Evolutionary conservation across 805 yeast species (phyloP).

Genomic region (Starmerella vaccinii): DNA sequence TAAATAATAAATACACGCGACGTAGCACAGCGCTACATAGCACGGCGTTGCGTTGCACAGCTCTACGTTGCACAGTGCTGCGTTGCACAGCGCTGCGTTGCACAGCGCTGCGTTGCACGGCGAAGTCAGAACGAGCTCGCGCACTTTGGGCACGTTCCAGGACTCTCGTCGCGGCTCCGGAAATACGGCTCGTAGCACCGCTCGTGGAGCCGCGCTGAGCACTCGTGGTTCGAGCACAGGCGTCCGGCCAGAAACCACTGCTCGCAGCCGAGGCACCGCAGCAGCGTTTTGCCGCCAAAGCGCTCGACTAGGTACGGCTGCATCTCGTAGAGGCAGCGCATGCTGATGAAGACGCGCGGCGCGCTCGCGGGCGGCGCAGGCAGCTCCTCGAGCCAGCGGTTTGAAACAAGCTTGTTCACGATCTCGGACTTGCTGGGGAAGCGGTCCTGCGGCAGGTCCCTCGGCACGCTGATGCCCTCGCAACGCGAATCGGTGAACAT

Average conservation of each 20-base stretch:
- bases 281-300: slow-evolving; percentile 15
- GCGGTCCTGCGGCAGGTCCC: not conserved
- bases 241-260: slow-evolving; percentile 17
- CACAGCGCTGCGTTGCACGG: too few relatives aligned
- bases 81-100: too few relatives aligned
- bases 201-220: slow-evolving; percentile 18
- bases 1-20: too few relatives aligned
- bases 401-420: not conserved
- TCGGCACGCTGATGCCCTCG: slow-evolving; percentile 9
- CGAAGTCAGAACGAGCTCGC: not conserved
- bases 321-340: slow-evolving; percentile 15
- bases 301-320: slow-evolving; percentile 13
- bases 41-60: too few relatives aligned
- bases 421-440: slow-evolving; percentile 11
- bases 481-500: slow-evolving; percentile 11
- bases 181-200: slow-evolving; percentile 20
- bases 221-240: slow-evolving; percentile 14
- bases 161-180: not conserved
- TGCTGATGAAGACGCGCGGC: slow-evolving; percentile 5
- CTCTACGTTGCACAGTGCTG: too few relatives aligned
- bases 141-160: slow-evolving; percentile 17
- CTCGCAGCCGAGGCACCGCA: slow-evolving; percentile 19
- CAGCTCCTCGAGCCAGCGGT: slow-evolving; percentile 1
- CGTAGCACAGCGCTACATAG: too few relatives aligned
- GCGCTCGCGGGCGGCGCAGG: not conserved